Percentiles rank a stretch among this genome's conserved stretches.
phyloP scores from a whole-genome alignment of 1,284 basidiomycete genomes.

The Irpex rosettiformis region DNA sequence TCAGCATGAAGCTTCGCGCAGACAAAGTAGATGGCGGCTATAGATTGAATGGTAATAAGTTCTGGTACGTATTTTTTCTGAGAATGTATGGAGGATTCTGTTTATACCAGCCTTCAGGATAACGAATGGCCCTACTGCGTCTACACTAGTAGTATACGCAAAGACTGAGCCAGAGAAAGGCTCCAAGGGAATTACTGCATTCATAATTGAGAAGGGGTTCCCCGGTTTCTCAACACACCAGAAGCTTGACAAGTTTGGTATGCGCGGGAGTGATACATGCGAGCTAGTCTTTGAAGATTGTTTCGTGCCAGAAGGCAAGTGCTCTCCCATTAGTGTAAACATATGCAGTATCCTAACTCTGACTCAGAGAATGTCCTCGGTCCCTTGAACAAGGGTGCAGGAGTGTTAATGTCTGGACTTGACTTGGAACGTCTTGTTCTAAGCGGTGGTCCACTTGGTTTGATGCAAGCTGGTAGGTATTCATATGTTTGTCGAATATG shows the following conservation, averaged over 20 bases:
- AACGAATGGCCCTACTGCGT: conserved; percentile 90
- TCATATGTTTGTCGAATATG: background rate
- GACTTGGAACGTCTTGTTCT: conserved; percentile 92
- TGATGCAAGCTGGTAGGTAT: conserved; percentile 76
- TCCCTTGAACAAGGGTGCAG: conserved; percentile 72
- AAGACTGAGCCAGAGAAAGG: conserved; percentile 79
- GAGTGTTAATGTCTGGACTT: conserved; percentile 91
- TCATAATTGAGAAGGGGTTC: conserved; percentile 82
- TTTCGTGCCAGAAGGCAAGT: conserved; percentile 75
- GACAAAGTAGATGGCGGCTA: conserved; percentile 76
- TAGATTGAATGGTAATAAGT: conserved; percentile 86
- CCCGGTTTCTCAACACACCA: conserved; percentile 87
- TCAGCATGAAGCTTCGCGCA: conserved; percentile 85
- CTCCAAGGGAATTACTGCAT: conserved; percentile 90
- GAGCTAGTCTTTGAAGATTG: conserved; percentile 93
- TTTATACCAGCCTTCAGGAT: conserved; percentile 56
- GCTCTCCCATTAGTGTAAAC: background rate
- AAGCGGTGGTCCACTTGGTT: conserved; percentile 79
- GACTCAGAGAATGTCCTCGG: conserved; percentile 85
- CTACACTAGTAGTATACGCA: conserved; percentile 91
- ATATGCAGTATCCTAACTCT: conserved; percentile 1
- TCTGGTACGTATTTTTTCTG: conserved; percentile 67
- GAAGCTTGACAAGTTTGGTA: conserved; percentile 94
- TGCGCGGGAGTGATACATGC: conserved; percentile 94
- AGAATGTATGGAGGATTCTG: too few relatives aligned